These are phyloP conservation scores for Peltaster fructicola DNA, from an alignment of 2,329 filamentous ascomycete species.

Conservation along the genomic window DNA sequence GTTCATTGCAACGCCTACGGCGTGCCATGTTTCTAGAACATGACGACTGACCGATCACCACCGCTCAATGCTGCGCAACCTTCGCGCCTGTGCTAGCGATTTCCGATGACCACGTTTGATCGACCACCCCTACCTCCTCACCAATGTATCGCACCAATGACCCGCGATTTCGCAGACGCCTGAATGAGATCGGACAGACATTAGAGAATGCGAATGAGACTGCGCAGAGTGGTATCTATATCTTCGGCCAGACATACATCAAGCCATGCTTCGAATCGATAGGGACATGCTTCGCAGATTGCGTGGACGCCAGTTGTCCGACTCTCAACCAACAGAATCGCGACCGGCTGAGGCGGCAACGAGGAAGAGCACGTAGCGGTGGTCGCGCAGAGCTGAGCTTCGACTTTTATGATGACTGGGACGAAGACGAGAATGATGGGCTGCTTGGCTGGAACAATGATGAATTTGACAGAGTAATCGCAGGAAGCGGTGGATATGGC, in stretches of 20 bases:
- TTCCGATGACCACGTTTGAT: no score
- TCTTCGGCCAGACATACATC: slow-evolving; percentile 72
- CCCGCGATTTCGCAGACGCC: slow-evolving; percentile 77
- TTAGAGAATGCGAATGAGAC: slow-evolving; percentile 80
- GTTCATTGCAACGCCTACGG: no score
- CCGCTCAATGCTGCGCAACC: no score
- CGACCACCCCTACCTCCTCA: slow-evolving; percentile 1
- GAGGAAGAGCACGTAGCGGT: slow-evolving; percentile 43
- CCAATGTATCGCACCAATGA: slow-evolving; percentile 47
- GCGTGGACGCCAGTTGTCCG: slow-evolving; percentile 41
- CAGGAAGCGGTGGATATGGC: slow-evolving; percentile 39
- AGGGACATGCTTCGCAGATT: slow-evolving; percentile 44
- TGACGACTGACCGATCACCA: no score
- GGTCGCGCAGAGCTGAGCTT: slow-evolving; percentile 68
- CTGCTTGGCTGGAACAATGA: slow-evolving; percentile 65
- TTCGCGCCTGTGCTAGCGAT: no score
- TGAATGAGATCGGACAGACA: slow-evolving; percentile 84
- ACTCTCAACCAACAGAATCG: slow-evolving; percentile 18
- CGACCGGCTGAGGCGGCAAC: slow-evolving; percentile 41
- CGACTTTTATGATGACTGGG: slow-evolving; percentile 98
- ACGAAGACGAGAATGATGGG: slow-evolving; percentile 44
- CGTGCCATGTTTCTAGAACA: no score
- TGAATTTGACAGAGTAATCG: slow-evolving; percentile 69
- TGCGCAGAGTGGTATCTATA: slow-evolving; percentile 80
- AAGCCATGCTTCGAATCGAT: slow-evolving; percentile 59